phyloP scores from a whole-genome alignment of 805 yeast genomes.

The Nakazawaea siamensis region DNA sequence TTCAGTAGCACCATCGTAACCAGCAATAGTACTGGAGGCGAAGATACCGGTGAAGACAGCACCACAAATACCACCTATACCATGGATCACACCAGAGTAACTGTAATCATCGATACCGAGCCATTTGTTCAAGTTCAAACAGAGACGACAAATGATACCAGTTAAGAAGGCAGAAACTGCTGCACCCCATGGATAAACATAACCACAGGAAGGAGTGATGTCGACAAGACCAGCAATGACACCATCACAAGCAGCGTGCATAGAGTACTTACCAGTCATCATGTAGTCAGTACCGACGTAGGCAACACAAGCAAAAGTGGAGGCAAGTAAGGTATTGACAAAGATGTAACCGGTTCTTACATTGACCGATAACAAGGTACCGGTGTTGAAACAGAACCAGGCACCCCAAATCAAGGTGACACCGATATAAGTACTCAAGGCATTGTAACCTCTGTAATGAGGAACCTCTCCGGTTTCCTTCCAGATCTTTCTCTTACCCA shows the following conservation, averaged over 20 bases:
- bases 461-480: conserved; percentile 4
- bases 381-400: conserved; percentile 43
- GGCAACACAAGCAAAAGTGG: conserved; percentile 36
- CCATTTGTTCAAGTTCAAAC: conserved; percentile 28
- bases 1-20: conserved; percentile 33
- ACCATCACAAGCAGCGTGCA: conserved; percentile 36
- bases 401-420: conserved; percentile 39
- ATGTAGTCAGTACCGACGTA: conserved; percentile 35
- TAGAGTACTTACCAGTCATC: conserved; percentile 30
- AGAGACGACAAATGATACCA: conserved; percentile 28
- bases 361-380: conserved; percentile 31
- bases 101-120: conserved; percentile 37
- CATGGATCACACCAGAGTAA: conserved; percentile 37
- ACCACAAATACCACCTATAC: conserved; percentile 39
- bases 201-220: conserved; percentile 40
- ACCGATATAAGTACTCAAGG: conserved; percentile 31
- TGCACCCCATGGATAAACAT: conserved; percentile 38
- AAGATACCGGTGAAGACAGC: conserved; percentile 35
- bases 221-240: conserved; percentile 37
- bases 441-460: conserved; percentile 26
- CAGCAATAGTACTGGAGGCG: conserved; percentile 34
- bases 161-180: conserved; percentile 32
- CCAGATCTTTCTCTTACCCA: conserved; percentile 33
- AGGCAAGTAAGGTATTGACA: conserved; percentile 43
- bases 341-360: conserved; percentile 36